Percentiles rank a stretch among this genome's conserved stretches.
phyloP scores from a whole-genome alignment of 2,329 filamentous ascomycete species.

The Botrytis cinerea region DNA sequence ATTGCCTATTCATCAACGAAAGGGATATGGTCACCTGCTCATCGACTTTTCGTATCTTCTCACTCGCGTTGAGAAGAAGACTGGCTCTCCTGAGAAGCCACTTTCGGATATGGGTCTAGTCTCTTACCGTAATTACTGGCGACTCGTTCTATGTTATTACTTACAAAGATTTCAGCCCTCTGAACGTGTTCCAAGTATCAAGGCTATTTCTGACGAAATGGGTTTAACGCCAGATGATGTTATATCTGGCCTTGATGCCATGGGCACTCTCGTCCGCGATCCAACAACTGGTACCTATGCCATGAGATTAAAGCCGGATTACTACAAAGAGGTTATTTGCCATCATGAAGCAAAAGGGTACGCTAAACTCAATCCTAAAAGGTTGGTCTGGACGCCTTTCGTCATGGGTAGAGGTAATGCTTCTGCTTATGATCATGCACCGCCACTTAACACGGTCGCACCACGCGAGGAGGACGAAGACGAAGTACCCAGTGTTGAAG shows the following conservation, averaged over 20 bases:
- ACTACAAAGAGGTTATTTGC: constrained; percentile 82
- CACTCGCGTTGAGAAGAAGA: constrained; percentile 89
- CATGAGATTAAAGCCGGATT: constrained; percentile 80
- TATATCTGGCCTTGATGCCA: constrained; percentile 85
- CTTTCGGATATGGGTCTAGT: constrained; percentile 97
- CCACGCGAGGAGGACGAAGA: constrained; percentile 72
- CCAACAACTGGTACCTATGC: constrained; percentile 87
- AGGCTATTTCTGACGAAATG: constrained; percentile 79
- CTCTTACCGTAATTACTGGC: constrained; percentile 97
- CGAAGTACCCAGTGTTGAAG: constrained; percentile 34
- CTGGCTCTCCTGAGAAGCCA: constrained; percentile 94
- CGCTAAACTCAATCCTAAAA: constrained; percentile 76
- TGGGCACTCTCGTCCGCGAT: constrained; percentile 87
- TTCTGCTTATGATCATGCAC: constrained; percentile 79
- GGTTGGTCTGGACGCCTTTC: constrained; percentile 92
- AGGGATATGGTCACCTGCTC: constrained; percentile 92
- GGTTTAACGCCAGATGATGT: constrained; percentile 97
- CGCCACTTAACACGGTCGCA: constrained; percentile 81
- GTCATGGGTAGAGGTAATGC: constrained; percentile 88
- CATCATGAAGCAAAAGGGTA: constrained; percentile 91
- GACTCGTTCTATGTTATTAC: constrained; percentile 82
- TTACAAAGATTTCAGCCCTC: constrained; percentile 64
- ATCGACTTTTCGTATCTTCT: constrained; percentile 99
- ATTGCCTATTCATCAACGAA: constrained; percentile 92
- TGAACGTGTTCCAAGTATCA: constrained; percentile 56